phyloP scores from a whole-genome alignment of 208 protist species.

The Trypanosoma caninum region DNA sequence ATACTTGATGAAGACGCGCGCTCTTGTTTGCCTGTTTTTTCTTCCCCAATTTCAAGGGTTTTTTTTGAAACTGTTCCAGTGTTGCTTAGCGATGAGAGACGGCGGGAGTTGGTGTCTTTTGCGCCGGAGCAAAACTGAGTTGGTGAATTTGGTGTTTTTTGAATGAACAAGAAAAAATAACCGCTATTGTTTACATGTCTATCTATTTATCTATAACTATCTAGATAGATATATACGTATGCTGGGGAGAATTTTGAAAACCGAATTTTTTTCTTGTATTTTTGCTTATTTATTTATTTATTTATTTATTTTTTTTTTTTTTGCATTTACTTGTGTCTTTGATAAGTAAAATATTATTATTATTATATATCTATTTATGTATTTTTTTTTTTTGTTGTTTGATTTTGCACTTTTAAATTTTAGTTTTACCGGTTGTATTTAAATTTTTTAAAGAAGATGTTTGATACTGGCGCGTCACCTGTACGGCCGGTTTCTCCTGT shows the following conservation, averaged over 20 bases:
- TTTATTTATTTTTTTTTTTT: not conserved
- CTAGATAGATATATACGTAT: not conserved
- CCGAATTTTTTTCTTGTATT: not conserved
- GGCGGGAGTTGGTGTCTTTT: constrained; percentile 13
- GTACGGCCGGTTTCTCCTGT: constrained; percentile 25
- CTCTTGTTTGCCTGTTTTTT: not conserved
- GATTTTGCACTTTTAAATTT: constrained; percentile 5
- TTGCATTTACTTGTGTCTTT: not conserved
- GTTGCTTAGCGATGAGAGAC: constrained; percentile 17
- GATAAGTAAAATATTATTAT: not conserved
- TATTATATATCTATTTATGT: not conserved
- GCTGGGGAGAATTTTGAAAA: not conserved
- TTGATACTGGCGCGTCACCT: not conserved
- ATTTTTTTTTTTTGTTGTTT: not conserved
- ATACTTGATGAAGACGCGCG: constrained; percentile 14
- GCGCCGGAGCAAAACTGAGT: not conserved
- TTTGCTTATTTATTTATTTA: not conserved
- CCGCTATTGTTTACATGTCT: not conserved
- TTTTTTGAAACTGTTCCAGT: not conserved
- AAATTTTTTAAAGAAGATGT: constrained; percentile 13
- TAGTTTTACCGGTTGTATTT: not conserved
- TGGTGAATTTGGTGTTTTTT: not conserved
- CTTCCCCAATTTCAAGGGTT: not conserved
- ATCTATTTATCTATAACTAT: not conserved
- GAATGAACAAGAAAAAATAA: no score